Conservation (phyloP, 2,329 filamentous ascomycete species). For the Phyllosticta citrichinensis region DNA sequence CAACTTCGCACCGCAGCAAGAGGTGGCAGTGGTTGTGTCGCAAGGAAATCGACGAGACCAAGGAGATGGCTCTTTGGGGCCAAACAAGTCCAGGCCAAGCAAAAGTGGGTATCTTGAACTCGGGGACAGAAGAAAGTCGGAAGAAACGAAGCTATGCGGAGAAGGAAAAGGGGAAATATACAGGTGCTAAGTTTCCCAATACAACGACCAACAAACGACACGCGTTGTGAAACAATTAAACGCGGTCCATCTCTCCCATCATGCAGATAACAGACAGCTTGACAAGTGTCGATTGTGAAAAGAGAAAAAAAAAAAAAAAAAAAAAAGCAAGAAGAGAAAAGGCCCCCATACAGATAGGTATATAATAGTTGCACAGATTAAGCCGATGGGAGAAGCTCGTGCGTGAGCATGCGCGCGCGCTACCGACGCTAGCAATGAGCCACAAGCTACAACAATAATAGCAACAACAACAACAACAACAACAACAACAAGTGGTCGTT, state of each 20-base stretch:
- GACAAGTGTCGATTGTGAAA: not conserved
- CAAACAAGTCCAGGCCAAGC: not conserved
- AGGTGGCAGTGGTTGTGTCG: not conserved
- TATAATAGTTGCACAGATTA: not conserved
- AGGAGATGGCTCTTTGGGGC: not conserved
- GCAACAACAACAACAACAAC: not conserved
- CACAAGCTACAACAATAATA: not conserved
- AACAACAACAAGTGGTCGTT: not conserved
- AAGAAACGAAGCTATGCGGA: not conserved
- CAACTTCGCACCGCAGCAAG: not conserved
- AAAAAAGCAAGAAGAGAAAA: not conserved
- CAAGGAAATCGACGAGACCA: not conserved
- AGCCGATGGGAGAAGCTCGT: not conserved
- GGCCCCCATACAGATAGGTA: not conserved
- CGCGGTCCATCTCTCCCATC: not conserved
- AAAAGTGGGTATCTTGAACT: not conserved
- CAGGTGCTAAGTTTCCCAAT: not conserved
- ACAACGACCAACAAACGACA: not conserved
- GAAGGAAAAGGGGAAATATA: not conserved
- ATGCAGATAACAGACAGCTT: not conserved
- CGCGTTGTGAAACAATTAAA: not conserved
- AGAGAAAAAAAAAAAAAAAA: not conserved
- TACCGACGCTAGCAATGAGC: not conserved
- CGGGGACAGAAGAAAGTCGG: not conserved
- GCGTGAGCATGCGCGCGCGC: not conserved